A percentile compares a stretch with the other conserved stretches of the same genome.
Evolutionary conservation across 2,329 filamentous ascomycete species (phyloP).

Genomic region (Zalaria sp.): DNA sequence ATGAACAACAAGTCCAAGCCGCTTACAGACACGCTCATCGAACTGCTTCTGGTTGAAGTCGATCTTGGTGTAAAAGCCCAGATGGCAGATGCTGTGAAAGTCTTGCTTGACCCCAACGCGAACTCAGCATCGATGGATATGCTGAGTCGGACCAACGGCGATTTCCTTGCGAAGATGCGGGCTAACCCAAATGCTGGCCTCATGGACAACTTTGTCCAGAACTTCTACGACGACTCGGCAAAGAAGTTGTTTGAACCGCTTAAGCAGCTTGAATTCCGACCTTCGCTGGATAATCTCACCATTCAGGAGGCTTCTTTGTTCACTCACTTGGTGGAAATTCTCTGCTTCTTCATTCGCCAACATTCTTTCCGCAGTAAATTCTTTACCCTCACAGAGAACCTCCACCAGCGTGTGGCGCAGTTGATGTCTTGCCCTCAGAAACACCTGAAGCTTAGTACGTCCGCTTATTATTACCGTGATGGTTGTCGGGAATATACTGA

Average conservation of each 20-base stretch:
- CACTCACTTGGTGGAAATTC: slow-evolving; percentile 78
- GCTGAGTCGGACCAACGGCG: slow-evolving; percentile 47
- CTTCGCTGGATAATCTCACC: slow-evolving; percentile 40
- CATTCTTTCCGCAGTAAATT: slow-evolving; percentile 77
- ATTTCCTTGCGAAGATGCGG: slow-evolving; percentile 51
- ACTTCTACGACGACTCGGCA: slow-evolving; percentile 82
- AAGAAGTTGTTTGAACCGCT: slow-evolving; percentile 76
- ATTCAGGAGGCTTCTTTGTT: slow-evolving; percentile 84
- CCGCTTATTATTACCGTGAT: slow-evolving; percentile 9
- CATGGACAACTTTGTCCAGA: slow-evolving; percentile 71
- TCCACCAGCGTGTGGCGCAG: slow-evolving; percentile 67
- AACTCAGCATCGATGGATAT: slow-evolving; percentile 46
- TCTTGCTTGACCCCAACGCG: slow-evolving; percentile 65
- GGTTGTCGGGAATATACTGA: too few species aligned
- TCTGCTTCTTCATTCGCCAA: slow-evolving; percentile 86
- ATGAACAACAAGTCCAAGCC: slow-evolving; percentile 75
- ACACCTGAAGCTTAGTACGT: slow-evolving; percentile 74
- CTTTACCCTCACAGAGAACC: slow-evolving; percentile 68
- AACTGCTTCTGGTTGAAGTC: slow-evolving; percentile 77
- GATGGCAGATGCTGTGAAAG: slow-evolving; percentile 87
- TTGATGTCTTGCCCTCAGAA: slow-evolving; percentile 76
- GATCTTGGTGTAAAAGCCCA: slow-evolving; percentile 93
- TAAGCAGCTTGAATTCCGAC: slow-evolving; percentile 58
- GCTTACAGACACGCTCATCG: slow-evolving; percentile 83
- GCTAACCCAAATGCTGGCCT: slow-evolving; percentile 38